These are phyloP conservation scores for Komagataella mondaviorum DNA, from an alignment of 805 yeast genomes.

Conservation along the genomic window DNA sequence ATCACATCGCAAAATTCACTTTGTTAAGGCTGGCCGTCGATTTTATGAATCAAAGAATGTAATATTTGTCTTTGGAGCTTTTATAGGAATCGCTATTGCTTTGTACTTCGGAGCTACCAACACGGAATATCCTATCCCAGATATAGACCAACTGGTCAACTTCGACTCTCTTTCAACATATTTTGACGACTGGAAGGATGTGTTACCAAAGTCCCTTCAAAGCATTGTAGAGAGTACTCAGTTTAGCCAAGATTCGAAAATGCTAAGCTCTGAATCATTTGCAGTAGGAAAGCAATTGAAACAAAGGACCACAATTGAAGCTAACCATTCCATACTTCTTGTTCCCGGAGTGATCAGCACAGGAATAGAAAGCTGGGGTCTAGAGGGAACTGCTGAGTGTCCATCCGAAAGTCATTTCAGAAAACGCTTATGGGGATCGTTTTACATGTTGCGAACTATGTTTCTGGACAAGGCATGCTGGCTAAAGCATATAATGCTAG, in stretches of 20 bases:
- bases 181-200: constrained; percentile 61
- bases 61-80: constrained; percentile 51
- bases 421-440: constrained; percentile 92
- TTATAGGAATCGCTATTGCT: constrained; percentile 57
- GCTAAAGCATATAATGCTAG: constrained; percentile 84
- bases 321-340: constrained; percentile 73
- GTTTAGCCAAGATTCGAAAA: constrained; percentile 28
- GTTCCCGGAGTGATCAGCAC: constrained; percentile 96
- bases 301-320: constrained; percentile 31
- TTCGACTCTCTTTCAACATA: constrained; percentile 46
- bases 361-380: constrained; percentile 89
- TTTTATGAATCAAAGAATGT: neutral
- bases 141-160: constrained; percentile 33
- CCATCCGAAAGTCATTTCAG: constrained; percentile 78
- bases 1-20: neutral
- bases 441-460: constrained; percentile 90
- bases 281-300: constrained; percentile 68
- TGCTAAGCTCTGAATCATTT: constrained; percentile 55
- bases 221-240: constrained; percentile 38
- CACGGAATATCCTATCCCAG: constrained; percentile 27
- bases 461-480: constrained; percentile 84
- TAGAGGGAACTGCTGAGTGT: constrained; percentile 63
- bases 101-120: constrained; percentile 39
- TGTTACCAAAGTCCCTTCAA: constrained; percentile 54
- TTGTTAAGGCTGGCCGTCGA: neutral